Conservation (phyloP, 176 grass and related monocot species). For the Aegilops umbellulata region DNA sequence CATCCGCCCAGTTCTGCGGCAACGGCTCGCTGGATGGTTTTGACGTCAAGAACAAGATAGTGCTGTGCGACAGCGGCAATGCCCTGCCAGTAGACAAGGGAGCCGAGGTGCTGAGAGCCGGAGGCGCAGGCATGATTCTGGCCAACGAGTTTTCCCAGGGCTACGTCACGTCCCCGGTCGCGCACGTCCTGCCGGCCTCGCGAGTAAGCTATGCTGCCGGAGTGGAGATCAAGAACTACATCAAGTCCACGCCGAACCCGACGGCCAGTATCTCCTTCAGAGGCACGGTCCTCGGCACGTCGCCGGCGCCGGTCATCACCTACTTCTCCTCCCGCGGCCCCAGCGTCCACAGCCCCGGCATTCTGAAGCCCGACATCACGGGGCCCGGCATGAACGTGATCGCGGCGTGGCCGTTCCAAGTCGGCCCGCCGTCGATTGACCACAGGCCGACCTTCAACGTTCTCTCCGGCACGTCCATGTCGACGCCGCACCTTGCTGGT, state of each 20-base stretch:
- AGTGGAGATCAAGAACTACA: conserved; percentile 2
- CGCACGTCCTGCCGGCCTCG: conserved; percentile 31
- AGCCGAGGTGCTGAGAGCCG: not conserved
- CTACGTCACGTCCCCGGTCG: conserved; percentile 16
- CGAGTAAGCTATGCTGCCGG: conserved; percentile 32
- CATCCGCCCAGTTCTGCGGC: not conserved
- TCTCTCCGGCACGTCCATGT: conserved; percentile 65
- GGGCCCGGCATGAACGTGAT: conserved; percentile 14
- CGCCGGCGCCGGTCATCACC: conserved; percentile 22
- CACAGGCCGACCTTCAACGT: conserved; percentile 18
- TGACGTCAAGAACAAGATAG: conserved; percentile 39
- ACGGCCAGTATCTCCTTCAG: not conserved
- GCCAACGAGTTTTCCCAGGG: not conserved
- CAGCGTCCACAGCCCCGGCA: not conserved
- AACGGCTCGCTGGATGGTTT: not conserved
- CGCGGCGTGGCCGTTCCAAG: conserved; percentile 4
- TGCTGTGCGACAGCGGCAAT: not conserved
- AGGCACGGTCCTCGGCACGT: conserved; percentile 28
- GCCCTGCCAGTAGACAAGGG: not conserved
- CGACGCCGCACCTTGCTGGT: conserved; percentile 56
- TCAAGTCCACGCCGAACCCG: not conserved
- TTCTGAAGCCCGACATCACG: conserved; percentile 34
- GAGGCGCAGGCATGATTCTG: conserved; percentile 38
- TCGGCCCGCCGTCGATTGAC: not conserved
- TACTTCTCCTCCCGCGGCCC: conserved; percentile 57